Percentiles rank a stretch among this genome's conserved stretches.
Conservation (phyloP, 2,329 filamentous ascomycete genomes). For the Chaetomium strumarium region DNA sequence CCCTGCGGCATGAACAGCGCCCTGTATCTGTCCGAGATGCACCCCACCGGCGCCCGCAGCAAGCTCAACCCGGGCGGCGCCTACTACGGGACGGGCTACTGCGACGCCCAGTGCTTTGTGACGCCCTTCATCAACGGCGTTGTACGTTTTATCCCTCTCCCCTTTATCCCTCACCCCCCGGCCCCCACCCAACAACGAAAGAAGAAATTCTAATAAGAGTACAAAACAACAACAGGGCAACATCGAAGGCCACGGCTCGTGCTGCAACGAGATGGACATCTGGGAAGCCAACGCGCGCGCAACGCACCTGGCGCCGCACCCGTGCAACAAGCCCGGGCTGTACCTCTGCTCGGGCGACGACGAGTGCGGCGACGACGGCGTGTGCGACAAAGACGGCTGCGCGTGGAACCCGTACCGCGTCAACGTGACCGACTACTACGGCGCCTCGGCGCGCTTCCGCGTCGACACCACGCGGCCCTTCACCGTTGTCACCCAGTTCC, state of each 20-base stretch:
- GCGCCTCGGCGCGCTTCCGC: constrained; percentile 7
- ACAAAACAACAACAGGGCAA: constrained; percentile 32
- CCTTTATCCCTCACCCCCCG: no score
- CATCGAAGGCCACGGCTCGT: constrained; percentile 36
- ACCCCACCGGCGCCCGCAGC: constrained; percentile 46
- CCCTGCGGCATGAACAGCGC: constrained; percentile 60
- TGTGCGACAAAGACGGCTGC: constrained; percentile 40
- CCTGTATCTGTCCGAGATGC: constrained; percentile 53
- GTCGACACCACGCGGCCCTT: constrained; percentile 27
- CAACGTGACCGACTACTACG: constrained; percentile 34
- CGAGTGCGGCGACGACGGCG: not conserved
- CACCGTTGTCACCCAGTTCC: constrained; percentile 44
- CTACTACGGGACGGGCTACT: constrained; percentile 42
- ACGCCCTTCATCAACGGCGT: constrained; percentile 47
- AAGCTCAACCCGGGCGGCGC: constrained; percentile 47
- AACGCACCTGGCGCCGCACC: constrained; percentile 43
- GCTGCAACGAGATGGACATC: constrained; percentile 52
- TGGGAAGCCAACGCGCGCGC: constrained; percentile 48
- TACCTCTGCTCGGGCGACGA: not conserved
- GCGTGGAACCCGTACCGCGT: constrained; percentile 30
- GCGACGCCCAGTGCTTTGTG: constrained; percentile 32
- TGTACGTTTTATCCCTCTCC: not conserved
- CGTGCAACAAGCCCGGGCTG: constrained; percentile 31
- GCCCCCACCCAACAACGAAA: no score
- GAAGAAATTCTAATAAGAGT: not conserved